Evolutionary conservation across 208 protist genomes (phyloP).

Genomic region (Novymonas esmeraldas): DNA sequence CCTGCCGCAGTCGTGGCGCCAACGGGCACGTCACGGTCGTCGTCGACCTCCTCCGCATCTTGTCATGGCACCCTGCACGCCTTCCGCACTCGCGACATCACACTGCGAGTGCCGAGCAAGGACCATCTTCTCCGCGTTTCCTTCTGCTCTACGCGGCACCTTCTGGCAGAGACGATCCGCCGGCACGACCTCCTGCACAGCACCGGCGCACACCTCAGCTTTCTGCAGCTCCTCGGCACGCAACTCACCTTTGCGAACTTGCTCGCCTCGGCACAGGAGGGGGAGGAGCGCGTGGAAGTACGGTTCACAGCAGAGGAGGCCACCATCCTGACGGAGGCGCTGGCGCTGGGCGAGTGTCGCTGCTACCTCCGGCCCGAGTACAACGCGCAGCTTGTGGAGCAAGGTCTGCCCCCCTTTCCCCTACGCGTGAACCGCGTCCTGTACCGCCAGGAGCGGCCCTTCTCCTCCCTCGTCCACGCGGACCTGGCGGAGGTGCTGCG

Average conservation of each 20-base stretch:
- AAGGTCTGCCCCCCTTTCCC: conserved; percentile 35
- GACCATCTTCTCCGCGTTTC: conserved; percentile 50
- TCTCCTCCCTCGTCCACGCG: conserved; percentile 63
- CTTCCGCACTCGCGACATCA: conserved; percentile 72
- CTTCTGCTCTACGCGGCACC: conserved; percentile 47
- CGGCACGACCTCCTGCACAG: conserved; percentile 54
- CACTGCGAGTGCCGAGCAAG: conserved; percentile 50
- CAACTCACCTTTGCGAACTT: conserved; percentile 75
- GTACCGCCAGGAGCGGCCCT: conserved; percentile 50
- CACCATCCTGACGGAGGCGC: conserved; percentile 56
- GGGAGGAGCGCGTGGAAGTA: conserved; percentile 74
- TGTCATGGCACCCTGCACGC: conserved; percentile 29
- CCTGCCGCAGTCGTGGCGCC: too few species aligned
- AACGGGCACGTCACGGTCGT: background rate
- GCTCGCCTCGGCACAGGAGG: conserved; percentile 55
- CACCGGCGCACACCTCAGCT: conserved; percentile 36
- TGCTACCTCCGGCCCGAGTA: conserved; percentile 45
- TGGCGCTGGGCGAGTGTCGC: conserved; percentile 82
- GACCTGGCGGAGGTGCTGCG: conserved; percentile 40
- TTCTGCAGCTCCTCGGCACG: conserved; percentile 65
- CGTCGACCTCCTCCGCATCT: background rate
- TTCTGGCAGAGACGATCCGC: conserved; percentile 56
- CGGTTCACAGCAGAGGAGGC: conserved; percentile 59
- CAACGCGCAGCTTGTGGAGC: conserved; percentile 36
- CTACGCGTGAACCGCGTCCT: conserved; percentile 48